phyloP scores from a whole-genome alignment of 2,329 filamentous ascomycete genomes.

The Fusarium sambucinum region DNA sequence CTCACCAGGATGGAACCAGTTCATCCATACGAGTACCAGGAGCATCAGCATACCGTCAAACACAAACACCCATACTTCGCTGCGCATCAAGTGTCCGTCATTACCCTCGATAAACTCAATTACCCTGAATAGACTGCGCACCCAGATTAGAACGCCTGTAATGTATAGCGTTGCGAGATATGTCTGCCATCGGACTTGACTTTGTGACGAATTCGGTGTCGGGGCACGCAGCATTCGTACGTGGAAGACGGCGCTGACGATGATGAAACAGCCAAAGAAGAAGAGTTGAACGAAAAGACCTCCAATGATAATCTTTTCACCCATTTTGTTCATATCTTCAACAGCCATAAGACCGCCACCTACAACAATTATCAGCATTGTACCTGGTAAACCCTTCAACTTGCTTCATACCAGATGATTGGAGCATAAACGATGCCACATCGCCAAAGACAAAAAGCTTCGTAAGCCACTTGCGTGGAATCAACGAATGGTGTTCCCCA shows the following conservation, averaged over 20 bases:
- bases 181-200: conserved; percentile 50
- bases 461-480: conserved; percentile 60
- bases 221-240: conserved; percentile 38
- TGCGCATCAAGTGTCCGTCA: conserved; percentile 50
- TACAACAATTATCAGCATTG: conserved; percentile 8
- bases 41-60: conserved; percentile 56
- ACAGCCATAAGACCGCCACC: conserved; percentile 45
- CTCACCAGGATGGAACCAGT: conserved; percentile 49
- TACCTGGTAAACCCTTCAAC: not conserved
- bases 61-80: conserved; percentile 54
- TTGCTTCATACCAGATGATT: conserved; percentile 33
- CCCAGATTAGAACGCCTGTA: conserved; percentile 53
- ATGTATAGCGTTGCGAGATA: conserved; percentile 48
- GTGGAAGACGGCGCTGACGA: conserved; percentile 61
- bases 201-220: conserved; percentile 17
- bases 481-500: conserved; percentile 56
- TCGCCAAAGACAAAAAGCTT: conserved; percentile 67
- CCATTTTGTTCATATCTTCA: conserved; percentile 46
- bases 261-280: conserved; percentile 66
- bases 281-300: conserved; percentile 67
- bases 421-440: conserved; percentile 57
- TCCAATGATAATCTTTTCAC: conserved; percentile 62
- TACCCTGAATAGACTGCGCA: conserved; percentile 58
- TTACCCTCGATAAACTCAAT: conserved; percentile 58
- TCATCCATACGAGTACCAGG: conserved; percentile 46